Conservation (phyloP, 345 rosid genomes). For the Eucalyptus polyanthemos region DNA sequence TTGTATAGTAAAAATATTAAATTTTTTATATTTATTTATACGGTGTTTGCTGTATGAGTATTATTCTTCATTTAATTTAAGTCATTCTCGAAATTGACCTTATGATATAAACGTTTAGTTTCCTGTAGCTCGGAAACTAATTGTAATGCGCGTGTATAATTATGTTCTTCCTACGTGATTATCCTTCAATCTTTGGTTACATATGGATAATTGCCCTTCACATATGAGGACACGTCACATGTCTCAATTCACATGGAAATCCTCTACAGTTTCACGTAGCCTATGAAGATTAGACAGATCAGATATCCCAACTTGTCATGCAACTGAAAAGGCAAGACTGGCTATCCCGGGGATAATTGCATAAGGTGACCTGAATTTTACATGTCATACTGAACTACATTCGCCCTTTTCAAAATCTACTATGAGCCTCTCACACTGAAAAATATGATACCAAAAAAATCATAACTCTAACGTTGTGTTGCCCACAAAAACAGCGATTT, state of each 20-base stretch:
- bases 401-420: neutral
- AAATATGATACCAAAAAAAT: neutral
- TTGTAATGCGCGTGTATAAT: neutral
- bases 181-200: neutral
- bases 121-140: neutral
- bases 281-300: neutral
- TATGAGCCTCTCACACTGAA: neutral
- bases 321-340: neutral
- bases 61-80: neutral
- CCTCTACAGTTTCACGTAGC: neutral
- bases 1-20: neutral
- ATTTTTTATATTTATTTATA: neutral
- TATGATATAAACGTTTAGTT: neutral
- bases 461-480: neutral
- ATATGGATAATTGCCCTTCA: neutral
- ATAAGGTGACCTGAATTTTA: neutral
- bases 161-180: neutral
- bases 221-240: neutral
- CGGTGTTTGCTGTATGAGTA: neutral
- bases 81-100: neutral
- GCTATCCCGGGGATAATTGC: neutral
- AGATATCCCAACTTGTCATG: neutral
- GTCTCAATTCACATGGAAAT: neutral
- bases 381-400: neutral
- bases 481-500: neutral